Evolutionary conservation across 1,284 basidiomycete genomes (phyloP).

Genomic region (Earliella scabrosa): DNA sequence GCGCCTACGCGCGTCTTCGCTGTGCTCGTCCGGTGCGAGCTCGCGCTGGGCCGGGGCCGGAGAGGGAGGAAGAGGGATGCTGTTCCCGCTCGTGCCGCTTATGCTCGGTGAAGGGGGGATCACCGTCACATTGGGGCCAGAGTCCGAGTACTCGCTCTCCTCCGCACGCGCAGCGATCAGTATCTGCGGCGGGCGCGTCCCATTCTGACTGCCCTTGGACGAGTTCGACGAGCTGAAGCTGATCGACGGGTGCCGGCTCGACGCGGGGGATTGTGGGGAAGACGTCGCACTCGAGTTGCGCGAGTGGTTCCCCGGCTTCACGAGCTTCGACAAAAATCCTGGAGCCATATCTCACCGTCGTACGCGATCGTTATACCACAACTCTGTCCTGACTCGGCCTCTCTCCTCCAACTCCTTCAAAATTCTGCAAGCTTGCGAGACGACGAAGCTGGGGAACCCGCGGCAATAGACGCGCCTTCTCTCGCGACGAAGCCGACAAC

Average conservation of each 20-base stretch:
- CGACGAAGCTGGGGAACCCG: too few species aligned
- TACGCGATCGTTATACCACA: too few species aligned
- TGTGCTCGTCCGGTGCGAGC: conserved; percentile 6
- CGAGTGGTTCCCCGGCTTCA: conserved; percentile 30
- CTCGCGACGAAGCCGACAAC: background rate
- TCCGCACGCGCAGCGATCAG: conserved; percentile 9
- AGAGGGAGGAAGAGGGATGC: conserved; percentile 21
- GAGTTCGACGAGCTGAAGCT: conserved; percentile 29
- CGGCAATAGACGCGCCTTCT: too few species aligned
- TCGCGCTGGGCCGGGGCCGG: conserved; percentile 8
- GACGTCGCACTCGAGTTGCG: conserved; percentile 27
- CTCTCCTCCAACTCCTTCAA: background rate
- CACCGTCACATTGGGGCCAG: conserved; percentile 55
- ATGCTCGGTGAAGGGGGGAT: conserved; percentile 58
- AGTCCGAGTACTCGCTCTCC: conserved; percentile 30
- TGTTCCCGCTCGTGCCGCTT: too few species aligned
- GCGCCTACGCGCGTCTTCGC: conserved; percentile 20
- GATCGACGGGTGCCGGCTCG: conserved; percentile 28
- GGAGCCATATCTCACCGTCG: conserved; percentile 35
- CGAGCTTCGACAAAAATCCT: conserved; percentile 42
- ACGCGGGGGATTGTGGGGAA: conserved; percentile 23
- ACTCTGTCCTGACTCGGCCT: background rate
- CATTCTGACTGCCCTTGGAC: conserved; percentile 1
- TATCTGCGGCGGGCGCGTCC: background rate
- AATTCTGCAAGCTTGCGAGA: too few species aligned